Evolutionary conservation across 139 green algal genomes (phyloP).

Genomic region (Coccomyxa sp.): DNA sequence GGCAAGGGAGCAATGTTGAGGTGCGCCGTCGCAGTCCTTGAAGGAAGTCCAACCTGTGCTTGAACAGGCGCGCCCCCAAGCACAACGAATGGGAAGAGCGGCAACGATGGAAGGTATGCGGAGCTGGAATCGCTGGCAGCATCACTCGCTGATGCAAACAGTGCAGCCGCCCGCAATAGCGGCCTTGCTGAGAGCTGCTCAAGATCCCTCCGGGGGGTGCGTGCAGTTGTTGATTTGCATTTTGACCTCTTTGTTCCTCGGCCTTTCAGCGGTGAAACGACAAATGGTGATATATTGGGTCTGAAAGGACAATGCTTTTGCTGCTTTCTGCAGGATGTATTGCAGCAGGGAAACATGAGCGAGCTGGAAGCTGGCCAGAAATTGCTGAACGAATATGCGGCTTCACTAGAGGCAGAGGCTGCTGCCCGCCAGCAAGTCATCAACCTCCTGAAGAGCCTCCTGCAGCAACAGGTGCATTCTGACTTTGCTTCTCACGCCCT

Average conservation of each 20-base stretch:
- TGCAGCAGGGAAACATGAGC: not conserved
- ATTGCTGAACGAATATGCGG: not conserved
- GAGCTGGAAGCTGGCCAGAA: not conserved
- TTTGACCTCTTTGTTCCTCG: not conserved
- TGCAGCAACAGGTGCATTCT: not conserved
- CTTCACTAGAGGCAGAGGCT: conserved; percentile 4
- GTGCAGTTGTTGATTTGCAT: not conserved
- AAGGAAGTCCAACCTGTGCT: not conserved
- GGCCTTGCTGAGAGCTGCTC: conserved; percentile 5
- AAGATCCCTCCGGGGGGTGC: not conserved
- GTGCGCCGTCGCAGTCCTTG: too few species aligned
- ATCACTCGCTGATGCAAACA: not conserved
- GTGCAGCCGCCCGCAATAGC: not conserved
- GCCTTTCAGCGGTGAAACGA: not conserved
- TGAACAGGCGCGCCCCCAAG: not conserved
- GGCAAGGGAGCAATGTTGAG: not conserved
- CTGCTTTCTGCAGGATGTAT: not conserved
- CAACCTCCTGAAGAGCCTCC: not conserved
- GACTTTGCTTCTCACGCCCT: not conserved
- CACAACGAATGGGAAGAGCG: not conserved
- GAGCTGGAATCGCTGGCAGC: conserved; percentile 10
- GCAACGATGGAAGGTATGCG: too few species aligned
- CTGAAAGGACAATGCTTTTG: too few species aligned
- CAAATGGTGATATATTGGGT: too few species aligned
- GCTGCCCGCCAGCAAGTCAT: not conserved